A percentile compares a stretch with the other conserved stretches of the same genome.
These are phyloP conservation scores for Cryphonectria japonica DNA, from an alignment of 2,329 filamentous ascomycete species.

Conservation along the genomic window DNA sequence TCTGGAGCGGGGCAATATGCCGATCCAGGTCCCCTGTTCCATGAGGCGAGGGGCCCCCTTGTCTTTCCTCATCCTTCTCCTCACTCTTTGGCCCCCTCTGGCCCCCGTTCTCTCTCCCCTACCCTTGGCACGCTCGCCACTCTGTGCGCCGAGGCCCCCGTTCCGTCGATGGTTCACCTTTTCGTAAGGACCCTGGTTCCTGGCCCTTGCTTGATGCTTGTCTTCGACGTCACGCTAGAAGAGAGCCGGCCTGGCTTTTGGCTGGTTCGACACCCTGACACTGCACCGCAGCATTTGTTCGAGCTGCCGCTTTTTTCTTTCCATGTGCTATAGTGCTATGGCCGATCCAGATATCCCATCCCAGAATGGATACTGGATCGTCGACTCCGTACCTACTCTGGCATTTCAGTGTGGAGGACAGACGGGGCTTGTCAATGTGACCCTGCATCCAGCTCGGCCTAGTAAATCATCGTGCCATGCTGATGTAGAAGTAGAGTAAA, in stretches of 20 bases:
- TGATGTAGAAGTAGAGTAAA: slow-evolving; percentile 1
- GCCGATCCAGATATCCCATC: neutral
- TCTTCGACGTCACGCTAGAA: neutral
- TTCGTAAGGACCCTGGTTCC: neutral
- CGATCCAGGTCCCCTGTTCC: neutral
- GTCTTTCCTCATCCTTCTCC: neutral
- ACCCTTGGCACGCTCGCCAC: neutral
- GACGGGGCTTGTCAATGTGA: neutral
- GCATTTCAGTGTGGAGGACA: neutral
- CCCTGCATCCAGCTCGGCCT: neutral
- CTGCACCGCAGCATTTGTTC: neutral
- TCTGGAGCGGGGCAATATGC: neutral
- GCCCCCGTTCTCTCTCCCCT: no score
- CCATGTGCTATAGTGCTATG: neutral
- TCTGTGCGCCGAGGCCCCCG: neutral
- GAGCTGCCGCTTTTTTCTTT: neutral
- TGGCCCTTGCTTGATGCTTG: neutral
- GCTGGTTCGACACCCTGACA: no score
- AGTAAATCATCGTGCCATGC: neutral
- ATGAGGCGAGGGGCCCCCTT: neutral
- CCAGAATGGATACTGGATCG: neutral
- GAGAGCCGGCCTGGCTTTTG: no score
- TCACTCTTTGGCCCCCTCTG: no score
- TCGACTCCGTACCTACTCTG: neutral
- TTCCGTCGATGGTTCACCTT: neutral